A percentile compares a stretch with the other conserved stretches of the same genome.
These are phyloP conservation scores for Amoeboaphelidium occidentale DNA, from an alignment of 371 early-diverging fungal species.

Conservation along the genomic window DNA sequence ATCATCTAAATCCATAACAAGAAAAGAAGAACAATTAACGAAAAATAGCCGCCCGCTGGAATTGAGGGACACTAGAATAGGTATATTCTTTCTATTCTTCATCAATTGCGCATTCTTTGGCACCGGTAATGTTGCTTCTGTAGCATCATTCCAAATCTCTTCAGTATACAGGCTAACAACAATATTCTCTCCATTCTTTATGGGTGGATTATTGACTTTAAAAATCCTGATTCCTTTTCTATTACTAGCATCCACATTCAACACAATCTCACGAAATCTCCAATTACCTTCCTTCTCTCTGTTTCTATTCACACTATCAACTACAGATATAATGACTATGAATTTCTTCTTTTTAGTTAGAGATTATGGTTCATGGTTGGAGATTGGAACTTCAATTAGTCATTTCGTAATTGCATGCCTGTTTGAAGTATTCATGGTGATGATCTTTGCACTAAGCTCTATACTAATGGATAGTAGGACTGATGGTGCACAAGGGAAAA, in stretches of 20 bases:
- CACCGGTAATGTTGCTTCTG: slow-evolving; percentile 76
- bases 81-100: slow-evolving; percentile 47
- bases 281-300: slow-evolving; percentile 55
- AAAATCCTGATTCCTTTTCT: slow-evolving; percentile 82
- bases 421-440: neutral
- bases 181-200: slow-evolving; percentile 65
- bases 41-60: slow-evolving; percentile 7
- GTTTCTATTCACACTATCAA: slow-evolving; percentile 51
- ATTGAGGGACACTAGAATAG: slow-evolving; percentile 37
- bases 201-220: slow-evolving; percentile 55
- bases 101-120: slow-evolving; percentile 85
- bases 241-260: slow-evolving; percentile 41
- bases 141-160: slow-evolving; percentile 58
- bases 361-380: slow-evolving; percentile 82
- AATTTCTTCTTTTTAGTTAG: slow-evolving; percentile 82
- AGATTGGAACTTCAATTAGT: slow-evolving; percentile 84
- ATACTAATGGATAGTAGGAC: neutral
- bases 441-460: neutral
- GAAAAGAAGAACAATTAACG: too few relatives aligned
- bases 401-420: slow-evolving; percentile 15
- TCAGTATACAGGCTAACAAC: slow-evolving; percentile 79
- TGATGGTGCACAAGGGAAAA: neutral
- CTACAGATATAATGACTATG: slow-evolving; percentile 75
- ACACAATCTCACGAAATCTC: slow-evolving; percentile 37
- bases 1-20: too few relatives aligned